Evolutionary conservation across 495 filamentous ascomycete species (phyloP), one percentile per base, ranked within the genome.

Genomic region (Lichina pygmaea): DNA sequence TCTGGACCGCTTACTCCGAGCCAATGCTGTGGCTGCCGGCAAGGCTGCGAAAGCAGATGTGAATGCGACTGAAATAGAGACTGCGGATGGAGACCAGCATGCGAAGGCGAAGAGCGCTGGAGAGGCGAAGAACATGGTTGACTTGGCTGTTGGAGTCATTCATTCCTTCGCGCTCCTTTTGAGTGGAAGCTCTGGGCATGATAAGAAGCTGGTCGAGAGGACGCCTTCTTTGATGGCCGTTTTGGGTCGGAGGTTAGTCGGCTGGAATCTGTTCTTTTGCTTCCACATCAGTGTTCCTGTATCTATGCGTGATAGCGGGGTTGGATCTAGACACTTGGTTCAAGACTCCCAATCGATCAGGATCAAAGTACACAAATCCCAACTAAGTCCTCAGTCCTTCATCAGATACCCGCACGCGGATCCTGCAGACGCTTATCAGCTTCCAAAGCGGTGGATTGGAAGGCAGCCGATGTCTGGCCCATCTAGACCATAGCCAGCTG

Each of bases 151-250:
- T 7, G 60, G 66, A 24, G 62, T 80, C 7, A 52, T 76, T 6
- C 67, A 74, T 48, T 70, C 70, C 0, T 79, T 78, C 42, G 54
- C 64, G 9, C 55, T 59, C 5, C 51, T 77, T 31, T 51, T 78
- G 6, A 65, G 68, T 0, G 59, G 62, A 6, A 54, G 56, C 2
- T 55, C 57, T 15, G 58, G 54, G 30, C 51, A 60, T 13, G 57
- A 71, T 43, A 46, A 50, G 16, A 66, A 55, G 40, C 48, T 77
- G 40, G 51, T 64, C 10, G 59, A 53, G 30, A 61, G 72, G 48
- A 67, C 66, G 55, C 63, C 62, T 8, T 57, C 57, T 39, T 49
- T 78, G 4, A 59, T 70, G 8, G 51, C 62, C 10, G 65, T 62
- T 39, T 50, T 75, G 11, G 42, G 66, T 8, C 45, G 64, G 40